Percentiles rank a stretch among this genome's conserved stretches.
Evolutionary conservation across 306 rosid species (phyloP).

Genomic region (Erythrophleum fordii): DNA sequence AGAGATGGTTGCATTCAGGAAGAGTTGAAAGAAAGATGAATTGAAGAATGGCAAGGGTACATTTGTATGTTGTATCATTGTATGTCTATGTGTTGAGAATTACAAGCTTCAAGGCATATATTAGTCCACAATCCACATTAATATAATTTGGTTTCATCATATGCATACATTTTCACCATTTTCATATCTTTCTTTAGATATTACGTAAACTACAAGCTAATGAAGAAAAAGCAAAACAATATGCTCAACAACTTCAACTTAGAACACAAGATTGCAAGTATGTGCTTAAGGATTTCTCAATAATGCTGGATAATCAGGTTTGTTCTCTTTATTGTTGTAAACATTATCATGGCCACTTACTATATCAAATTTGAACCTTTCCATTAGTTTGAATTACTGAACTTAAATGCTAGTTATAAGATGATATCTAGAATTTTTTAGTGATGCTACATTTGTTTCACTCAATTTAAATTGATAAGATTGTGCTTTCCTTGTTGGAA

Average conservation of each 20-base stretch:
- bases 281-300: constrained; percentile 92
- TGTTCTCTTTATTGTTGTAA: constrained; percentile 5
- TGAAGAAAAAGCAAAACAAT: constrained; percentile 90
- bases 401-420: not conserved
- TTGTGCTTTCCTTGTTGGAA: constrained; percentile 90
- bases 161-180: constrained; percentile 11
- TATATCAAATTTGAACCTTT: constrained; percentile 13
- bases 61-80: constrained; percentile 34
- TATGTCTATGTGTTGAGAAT: not conserved
- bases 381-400: not conserved
- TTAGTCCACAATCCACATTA: too few species aligned
- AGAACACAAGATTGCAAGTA: constrained; percentile 76
- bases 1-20: constrained; percentile 95
- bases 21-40: constrained; percentile 85
- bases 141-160: constrained; percentile 27
- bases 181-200: constrained; percentile 52
- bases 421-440: too few species aligned
- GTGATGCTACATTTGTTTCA: too few species aligned
- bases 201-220: constrained; percentile 89
- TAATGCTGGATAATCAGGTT: constrained; percentile 95
- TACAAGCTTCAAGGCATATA: not conserved
- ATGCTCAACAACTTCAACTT: constrained; percentile 81
- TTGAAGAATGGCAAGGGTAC: constrained; percentile 92
- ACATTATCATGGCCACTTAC: constrained; percentile 6
- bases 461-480: constrained; percentile 78